Evolutionary conservation across 1,284 basidiomycete genomes (phyloP).

Genomic region (Tilletia setariae): DNA sequence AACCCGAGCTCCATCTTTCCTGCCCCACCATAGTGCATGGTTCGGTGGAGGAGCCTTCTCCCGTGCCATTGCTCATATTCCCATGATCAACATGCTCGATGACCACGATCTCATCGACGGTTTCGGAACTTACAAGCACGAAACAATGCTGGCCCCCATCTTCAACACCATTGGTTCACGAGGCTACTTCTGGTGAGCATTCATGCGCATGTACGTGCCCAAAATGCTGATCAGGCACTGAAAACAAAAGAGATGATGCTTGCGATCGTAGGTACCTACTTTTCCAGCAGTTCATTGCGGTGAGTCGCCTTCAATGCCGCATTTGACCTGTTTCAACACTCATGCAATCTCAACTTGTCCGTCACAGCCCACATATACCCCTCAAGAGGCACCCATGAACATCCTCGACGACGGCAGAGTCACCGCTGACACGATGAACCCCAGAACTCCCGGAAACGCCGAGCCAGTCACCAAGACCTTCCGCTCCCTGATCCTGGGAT

Average conservation of each 20-base stretch:
- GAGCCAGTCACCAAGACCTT: slow-evolving; percentile 13
- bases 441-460: slow-evolving; percentile 18
- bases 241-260: no score
- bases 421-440: slow-evolving; percentile 28
- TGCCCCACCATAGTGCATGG: slow-evolving; percentile 61
- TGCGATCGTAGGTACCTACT: slow-evolving; percentile 36
- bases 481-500: slow-evolving; percentile 34
- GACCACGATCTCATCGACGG: slow-evolving; percentile 78
- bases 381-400: slow-evolving; percentile 1
- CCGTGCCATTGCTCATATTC: slow-evolving; percentile 73
- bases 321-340: neutral
- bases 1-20: slow-evolving; percentile 92
- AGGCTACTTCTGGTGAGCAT: slow-evolving; percentile 42
- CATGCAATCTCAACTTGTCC: neutral
- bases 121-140: slow-evolving; percentile 68
- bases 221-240: no score
- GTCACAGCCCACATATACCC: slow-evolving; percentile 12
- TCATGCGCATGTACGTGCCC: neutral
- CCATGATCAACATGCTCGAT: slow-evolving; percentile 71
- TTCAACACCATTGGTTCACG: slow-evolving; percentile 45
- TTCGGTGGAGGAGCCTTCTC: slow-evolving; percentile 90
- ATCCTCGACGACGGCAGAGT: slow-evolving; percentile 41
- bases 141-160: slow-evolving; percentile 23
- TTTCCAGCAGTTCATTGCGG: slow-evolving; percentile 49
- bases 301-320: neutral